Conservation (phyloP, 441 rosid genomes). For the Populus trichocarpa region DNA sequence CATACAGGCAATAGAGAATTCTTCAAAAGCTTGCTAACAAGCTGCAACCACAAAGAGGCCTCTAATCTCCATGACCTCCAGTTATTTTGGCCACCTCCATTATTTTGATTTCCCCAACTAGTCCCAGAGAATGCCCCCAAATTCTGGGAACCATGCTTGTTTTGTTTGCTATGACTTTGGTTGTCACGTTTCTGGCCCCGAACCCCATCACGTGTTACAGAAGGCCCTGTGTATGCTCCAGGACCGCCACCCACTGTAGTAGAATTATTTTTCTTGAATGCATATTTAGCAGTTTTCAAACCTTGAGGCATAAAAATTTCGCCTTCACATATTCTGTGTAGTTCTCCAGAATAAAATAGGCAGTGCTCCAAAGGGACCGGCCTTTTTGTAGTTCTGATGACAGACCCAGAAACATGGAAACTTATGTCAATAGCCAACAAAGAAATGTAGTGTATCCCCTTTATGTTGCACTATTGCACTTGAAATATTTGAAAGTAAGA, state of each 20-base stretch:
- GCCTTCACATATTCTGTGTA: constrained; percentile 78
- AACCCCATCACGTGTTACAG: constrained; percentile 53
- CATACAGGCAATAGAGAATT: constrained; percentile 85
- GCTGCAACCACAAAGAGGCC: constrained; percentile 76
- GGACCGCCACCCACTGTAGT: constrained; percentile 37
- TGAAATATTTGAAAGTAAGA: background rate
- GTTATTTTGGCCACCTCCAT: constrained; percentile 59
- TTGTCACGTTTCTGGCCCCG: constrained; percentile 69
- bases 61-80: constrained; percentile 76
- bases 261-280: constrained; percentile 66
- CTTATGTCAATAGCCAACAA: constrained; percentile 9
- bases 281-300: constrained; percentile 78
- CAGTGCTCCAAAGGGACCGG: constrained; percentile 99
- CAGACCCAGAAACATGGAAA: constrained; percentile 15
- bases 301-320: constrained; percentile 65
- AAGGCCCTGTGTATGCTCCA: constrained; percentile 45
- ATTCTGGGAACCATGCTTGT: constrained; percentile 63
- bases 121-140: constrained; percentile 40
- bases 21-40: constrained; percentile 83
- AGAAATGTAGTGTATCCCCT: background rate
- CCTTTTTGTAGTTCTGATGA: constrained; percentile 80
- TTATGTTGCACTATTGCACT: background rate
- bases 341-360: constrained; percentile 84
- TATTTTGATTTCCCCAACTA: constrained; percentile 41
- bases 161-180: constrained; percentile 63